Evolutionary conservation across 2,329 filamentous ascomycete species (phyloP), one percentile per base, ranked within the genome.

Genomic region (Nigrograna mackinnonii): DNA sequence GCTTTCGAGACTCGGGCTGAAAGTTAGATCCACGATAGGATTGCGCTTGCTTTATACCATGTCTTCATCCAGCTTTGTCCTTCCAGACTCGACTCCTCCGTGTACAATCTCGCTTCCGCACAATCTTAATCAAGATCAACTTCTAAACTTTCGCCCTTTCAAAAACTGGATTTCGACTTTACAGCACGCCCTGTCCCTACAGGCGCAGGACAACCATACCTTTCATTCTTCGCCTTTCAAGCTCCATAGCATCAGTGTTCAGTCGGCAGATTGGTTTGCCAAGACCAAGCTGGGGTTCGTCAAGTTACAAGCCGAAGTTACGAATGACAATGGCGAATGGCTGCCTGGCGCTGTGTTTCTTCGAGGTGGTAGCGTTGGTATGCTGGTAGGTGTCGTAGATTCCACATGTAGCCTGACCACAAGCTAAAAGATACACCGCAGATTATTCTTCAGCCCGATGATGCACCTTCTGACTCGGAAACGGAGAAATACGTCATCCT

Each of bases 311-410:
- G 73, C 77, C 0, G 68, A 74, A 6, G 71, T 84, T n/a, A 74
- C 73, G 3, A 58, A 7, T n/a, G 34, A 57, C 11, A 16, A 40
- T 32, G 11, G 13, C 2, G 75, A 79, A 47, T 73, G 66, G 44
- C 65, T 83, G 2, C 79, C 80, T 1, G 80, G 79, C 2, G 74
- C 76, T 35, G 75, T 83, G 3, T 83, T 83, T 48, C 58, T 84
- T 41, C 66, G 80, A 28, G 80, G 80, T 6, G 79, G 79, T 2
- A 81, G 78, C 62, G 78, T 83, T 1, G 79, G 70, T 6, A 78
- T 83, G 64, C 60, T 84, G 43, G 78, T 79, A 60, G 54, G 69
- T 59, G 4, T 28, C 24, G 24, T 28, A 28, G 9, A 28, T 28
- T n/a, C n/a, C n/a, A n/a, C n/a, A n/a, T n/a, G n/a, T n/a, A n/a